These are phyloP conservation scores for Trypanosoma theileri DNA, from an alignment of 208 protist genomes.

Conservation along the genomic window DNA sequence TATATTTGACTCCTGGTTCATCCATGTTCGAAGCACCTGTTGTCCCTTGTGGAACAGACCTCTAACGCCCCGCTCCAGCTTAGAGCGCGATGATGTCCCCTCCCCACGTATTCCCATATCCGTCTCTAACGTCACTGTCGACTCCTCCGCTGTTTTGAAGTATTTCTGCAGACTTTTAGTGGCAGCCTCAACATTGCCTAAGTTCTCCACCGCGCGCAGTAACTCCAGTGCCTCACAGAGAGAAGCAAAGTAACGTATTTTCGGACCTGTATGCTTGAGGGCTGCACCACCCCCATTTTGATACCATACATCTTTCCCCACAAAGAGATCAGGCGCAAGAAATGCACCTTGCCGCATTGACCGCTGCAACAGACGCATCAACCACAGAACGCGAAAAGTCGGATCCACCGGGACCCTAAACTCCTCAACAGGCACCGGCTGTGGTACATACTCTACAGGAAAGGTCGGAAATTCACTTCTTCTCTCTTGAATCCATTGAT, in stretches of 20 bases:
- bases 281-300: conserved; percentile 55
- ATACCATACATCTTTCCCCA: conserved; percentile 71
- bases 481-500: conserved; percentile 41
- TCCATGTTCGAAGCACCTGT: conserved; percentile 45
- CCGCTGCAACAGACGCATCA: conserved; percentile 66
- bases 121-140: conserved; percentile 46
- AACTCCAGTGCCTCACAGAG: conserved; percentile 68
- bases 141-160: conserved; percentile 38
- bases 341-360: conserved; percentile 81
- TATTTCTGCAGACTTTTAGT: conserved; percentile 48
- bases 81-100: conserved; percentile 35
- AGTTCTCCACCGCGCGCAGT: conserved; percentile 50
- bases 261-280: conserved; percentile 50
- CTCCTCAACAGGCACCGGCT: conserved; percentile 62
- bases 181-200: conserved; percentile 47
- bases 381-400: conserved; percentile 69
- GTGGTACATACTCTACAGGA: conserved; percentile 54
- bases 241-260: conserved; percentile 61
- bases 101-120: conserved; percentile 53
- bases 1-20: conserved; percentile 55
- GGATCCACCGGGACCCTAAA: conserved; percentile 44
- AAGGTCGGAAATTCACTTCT: conserved; percentile 57
- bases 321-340: conserved; percentile 76
- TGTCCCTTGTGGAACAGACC: conserved; percentile 54
- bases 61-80: conserved; percentile 41